Evolutionary conservation across 129 eudicot species (phyloP).

Genomic region (Helichrysum umbraculigerum): DNA sequence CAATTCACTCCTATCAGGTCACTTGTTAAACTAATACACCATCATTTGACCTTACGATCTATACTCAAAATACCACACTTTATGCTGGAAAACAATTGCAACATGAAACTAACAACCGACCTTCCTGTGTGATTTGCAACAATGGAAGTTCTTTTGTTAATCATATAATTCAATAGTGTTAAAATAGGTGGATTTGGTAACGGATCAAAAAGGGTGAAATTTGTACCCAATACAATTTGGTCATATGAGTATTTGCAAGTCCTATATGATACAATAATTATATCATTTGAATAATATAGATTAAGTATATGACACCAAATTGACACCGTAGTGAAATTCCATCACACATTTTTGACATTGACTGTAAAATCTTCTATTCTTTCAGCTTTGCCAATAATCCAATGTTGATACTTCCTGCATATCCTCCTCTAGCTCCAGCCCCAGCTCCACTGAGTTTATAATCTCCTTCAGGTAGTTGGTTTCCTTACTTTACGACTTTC

Average conservation of each 20-base stretch:
- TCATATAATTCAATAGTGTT: background rate
- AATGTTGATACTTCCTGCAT: background rate
- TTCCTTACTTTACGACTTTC: background rate
- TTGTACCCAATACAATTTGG: background rate
- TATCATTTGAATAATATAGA: background rate
- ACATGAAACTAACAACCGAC: background rate
- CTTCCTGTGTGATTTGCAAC: too few species aligned
- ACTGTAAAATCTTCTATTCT: slow-evolving; percentile 11
- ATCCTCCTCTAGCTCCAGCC: slow-evolving; percentile 39
- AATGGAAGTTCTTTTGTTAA: background rate
- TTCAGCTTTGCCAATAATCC: slow-evolving; percentile 57
- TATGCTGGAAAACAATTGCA: background rate
- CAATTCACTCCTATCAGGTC: slow-evolving; percentile 33
- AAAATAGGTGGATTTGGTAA: background rate
- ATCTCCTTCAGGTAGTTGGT: slow-evolving; percentile 43
- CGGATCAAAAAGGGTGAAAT: background rate
- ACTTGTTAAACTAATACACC: too few species aligned
- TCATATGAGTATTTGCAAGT: background rate
- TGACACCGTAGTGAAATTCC: background rate
- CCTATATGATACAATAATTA: background rate
- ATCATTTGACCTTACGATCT: too few species aligned
- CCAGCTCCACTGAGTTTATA: slow-evolving; percentile 45
- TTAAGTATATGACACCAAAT: background rate
- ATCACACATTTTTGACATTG: background rate
- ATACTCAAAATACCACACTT: background rate